Evolutionary conservation across 306 rosid species (phyloP).

Genomic region (Rosa multiflora): DNA sequence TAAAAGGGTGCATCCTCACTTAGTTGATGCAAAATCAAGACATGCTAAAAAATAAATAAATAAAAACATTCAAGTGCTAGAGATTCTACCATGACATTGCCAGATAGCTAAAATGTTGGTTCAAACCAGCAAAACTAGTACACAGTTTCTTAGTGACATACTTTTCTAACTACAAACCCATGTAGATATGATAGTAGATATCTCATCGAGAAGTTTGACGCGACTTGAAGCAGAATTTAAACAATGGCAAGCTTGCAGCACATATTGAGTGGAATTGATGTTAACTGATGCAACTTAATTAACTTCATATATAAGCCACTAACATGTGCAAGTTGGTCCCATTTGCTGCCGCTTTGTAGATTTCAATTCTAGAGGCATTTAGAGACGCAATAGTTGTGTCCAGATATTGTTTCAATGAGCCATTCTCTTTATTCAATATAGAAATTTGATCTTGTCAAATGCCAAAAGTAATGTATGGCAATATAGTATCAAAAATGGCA

Average conservation of each 20-base stretch:
- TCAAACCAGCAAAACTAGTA: neutral
- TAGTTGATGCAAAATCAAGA: neutral
- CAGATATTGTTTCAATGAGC: no score
- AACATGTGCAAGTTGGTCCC: no score
- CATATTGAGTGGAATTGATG: neutral
- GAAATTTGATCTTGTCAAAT: no score
- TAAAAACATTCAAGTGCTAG: neutral
- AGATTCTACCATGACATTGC: neutral
- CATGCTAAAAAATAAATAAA: neutral
- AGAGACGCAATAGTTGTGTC: no score
- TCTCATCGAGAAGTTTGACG: neutral
- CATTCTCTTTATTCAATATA: no score
- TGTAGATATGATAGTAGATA: neutral
- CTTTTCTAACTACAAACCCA: neutral
- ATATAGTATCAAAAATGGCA: no score
- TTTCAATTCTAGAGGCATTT: no score
- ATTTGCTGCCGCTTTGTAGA: no score
- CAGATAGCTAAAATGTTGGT: neutral
- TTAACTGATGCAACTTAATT: slow-evolving; percentile 10
- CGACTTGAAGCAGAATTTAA: neutral
- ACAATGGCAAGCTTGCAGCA: neutral
- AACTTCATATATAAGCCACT: no score
- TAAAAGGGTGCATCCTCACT: neutral
- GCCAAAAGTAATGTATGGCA: no score
- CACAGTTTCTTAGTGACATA: neutral